Evolutionary conservation across 1,284 basidiomycete genomes (phyloP).

Genomic region (Heterobasidion occidentale): DNA sequence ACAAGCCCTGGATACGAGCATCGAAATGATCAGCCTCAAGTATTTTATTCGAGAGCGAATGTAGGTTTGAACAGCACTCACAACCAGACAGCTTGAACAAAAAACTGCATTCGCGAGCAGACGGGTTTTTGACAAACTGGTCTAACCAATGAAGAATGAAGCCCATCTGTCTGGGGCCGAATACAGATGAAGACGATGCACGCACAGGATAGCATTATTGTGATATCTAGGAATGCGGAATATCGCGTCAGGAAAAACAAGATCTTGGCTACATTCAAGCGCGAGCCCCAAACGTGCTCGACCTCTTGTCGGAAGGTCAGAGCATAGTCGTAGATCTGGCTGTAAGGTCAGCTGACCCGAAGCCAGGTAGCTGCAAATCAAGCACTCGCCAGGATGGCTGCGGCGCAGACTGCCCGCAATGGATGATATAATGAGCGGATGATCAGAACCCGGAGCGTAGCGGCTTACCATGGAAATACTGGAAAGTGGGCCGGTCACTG

Average conservation of each 20-base stretch:
- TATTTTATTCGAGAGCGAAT: background rate
- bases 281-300: background rate
- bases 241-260: background rate
- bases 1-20: background rate
- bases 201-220: background rate
- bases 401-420: background rate
- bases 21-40: background rate
- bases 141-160: background rate
- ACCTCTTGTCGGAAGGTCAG: background rate
- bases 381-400: background rate
- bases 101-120: background rate
- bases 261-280: background rate
- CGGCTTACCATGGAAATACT: background rate
- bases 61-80: background rate
- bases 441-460: background rate
- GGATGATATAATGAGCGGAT: background rate
- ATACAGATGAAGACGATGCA: background rate
- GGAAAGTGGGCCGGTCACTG: background rate
- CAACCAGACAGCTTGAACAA: background rate
- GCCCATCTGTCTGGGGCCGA: background rate
- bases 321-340: slow-evolving; percentile 1
- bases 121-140: background rate
- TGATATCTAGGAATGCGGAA: background rate
- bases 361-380: background rate
- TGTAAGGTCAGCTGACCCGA: background rate